Evolutionary conservation across 768 basidiomycete species (phyloP).

Genomic region (Leccinum truebloodii): DNA sequence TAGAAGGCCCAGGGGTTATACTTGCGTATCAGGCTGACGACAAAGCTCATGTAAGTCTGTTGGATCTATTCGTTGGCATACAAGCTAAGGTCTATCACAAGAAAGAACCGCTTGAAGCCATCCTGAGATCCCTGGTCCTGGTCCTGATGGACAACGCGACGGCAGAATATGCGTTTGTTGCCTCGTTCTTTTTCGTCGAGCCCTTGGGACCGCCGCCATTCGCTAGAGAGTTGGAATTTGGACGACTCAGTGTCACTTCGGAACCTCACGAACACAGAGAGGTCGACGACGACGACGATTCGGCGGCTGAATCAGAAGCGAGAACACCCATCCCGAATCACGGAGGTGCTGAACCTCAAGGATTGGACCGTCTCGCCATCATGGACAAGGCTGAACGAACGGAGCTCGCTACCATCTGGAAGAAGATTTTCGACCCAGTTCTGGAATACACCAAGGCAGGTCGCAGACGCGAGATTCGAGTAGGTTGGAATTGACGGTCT

Average conservation of each 20-base stretch:
- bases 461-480: conserved; percentile 1
- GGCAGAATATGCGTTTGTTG: conserved; percentile 87
- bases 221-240: conserved; percentile 36
- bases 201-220: conserved; percentile 28
- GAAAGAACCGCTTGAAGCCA: conserved; percentile 83
- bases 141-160: conserved; percentile 96
- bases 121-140: conserved; percentile 82
- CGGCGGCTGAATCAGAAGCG: conserved; percentile 53
- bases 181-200: conserved; percentile 70
- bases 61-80: neutral
- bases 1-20: conserved; percentile 80
- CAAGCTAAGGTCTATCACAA: conserved; percentile 31
- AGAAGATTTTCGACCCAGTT: conserved; percentile 89
- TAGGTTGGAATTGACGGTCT: neutral
- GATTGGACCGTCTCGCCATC: conserved; percentile 30
- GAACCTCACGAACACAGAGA: conserved; percentile 45
- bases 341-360: conserved; percentile 26
- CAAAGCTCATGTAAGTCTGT: conserved; percentile 73
- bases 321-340: conserved; percentile 35
- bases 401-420: conserved; percentile 74
- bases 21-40: conserved; percentile 90
- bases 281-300: conserved; percentile 40
- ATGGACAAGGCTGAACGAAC: conserved; percentile 61
- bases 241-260: conserved; percentile 35
- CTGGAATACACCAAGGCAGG: conserved; percentile 80